A percentile compares a stretch with the other conserved stretches of the same genome.
phyloP scores from a whole-genome alignment of 352 stramenopile genomes.

The Globisporangium middletonii region DNA sequence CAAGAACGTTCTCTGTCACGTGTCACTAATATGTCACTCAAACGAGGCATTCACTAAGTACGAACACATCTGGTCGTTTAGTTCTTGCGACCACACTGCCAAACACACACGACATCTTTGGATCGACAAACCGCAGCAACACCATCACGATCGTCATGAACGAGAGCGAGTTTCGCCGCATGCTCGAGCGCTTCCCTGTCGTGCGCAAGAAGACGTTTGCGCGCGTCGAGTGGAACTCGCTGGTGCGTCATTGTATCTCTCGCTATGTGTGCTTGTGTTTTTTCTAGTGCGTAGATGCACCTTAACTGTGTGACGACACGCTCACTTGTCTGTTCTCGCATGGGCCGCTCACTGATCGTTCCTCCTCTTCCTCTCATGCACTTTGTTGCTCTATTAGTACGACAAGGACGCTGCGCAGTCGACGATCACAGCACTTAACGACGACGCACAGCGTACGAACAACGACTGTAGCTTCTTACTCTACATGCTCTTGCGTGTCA shows the following conservation, averaged over 20 bases:
- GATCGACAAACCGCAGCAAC: background rate
- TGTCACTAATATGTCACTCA: background rate
- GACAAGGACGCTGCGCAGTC: slow-evolving; percentile 11
- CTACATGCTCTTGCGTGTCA: background rate
- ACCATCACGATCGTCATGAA: slow-evolving; percentile 33
- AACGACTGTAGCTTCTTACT: background rate
- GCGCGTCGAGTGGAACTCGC: slow-evolving; percentile 75
- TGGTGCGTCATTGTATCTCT: slow-evolving; percentile 25
- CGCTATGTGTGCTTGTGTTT: background rate
- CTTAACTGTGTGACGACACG: background rate
- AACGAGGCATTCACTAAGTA: background rate
- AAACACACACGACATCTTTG: background rate
- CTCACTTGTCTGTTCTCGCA: background rate
- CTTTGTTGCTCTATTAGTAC: slow-evolving; percentile 11
- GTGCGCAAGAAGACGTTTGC: slow-evolving; percentile 75
- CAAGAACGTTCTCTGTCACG: background rate
- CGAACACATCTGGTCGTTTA: background rate
- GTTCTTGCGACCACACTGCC: background rate
- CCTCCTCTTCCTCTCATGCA: background rate
- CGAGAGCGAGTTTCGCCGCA: slow-evolving; percentile 56
- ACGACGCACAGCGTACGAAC: slow-evolving; percentile 8
- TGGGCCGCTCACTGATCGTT: too few relatives aligned
- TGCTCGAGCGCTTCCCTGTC: slow-evolving; percentile 69
- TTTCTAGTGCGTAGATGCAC: background rate
- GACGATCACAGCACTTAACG: slow-evolving; percentile 5